phyloP scores from a whole-genome alignment of 2,329 filamentous ascomycete genomes.

The Teratosphaeria destructans region DNA sequence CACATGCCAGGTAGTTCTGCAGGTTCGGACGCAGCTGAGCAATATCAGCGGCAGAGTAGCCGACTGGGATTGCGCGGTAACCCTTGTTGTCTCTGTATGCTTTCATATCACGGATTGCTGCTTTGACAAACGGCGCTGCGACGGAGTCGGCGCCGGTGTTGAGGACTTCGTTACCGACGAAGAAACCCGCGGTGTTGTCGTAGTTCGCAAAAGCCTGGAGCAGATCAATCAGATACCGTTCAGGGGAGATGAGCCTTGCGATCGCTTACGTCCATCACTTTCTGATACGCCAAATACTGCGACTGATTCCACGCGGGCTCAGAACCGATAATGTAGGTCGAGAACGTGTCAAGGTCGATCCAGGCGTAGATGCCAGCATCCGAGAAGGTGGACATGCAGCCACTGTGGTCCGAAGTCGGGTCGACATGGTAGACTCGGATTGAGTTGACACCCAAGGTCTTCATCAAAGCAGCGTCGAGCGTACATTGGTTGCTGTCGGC shows the following conservation, averaged over 20 bases:
- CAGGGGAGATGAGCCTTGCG: background rate
- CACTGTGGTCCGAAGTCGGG: conserved; percentile 56
- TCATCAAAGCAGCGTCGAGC: conserved; percentile 67
- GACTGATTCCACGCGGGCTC: conserved; percentile 60
- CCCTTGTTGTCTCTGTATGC: conserved; percentile 63
- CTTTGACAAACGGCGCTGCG: conserved; percentile 74
- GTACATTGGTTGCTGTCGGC: conserved; percentile 64
- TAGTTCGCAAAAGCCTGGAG: conserved; percentile 52
- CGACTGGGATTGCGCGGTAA: conserved; percentile 73
- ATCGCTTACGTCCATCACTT: conserved; percentile 58
- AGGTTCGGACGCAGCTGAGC: conserved; percentile 55
- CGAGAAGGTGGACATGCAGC: conserved; percentile 71
- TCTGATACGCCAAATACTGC: conserved; percentile 57
- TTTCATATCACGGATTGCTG: conserved; percentile 72
- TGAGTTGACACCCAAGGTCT: conserved; percentile 67
- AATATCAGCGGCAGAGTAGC: conserved; percentile 82
- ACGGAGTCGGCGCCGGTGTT: conserved; percentile 46
- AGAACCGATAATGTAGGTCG: conserved; percentile 47
- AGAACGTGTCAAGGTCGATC: conserved; percentile 70
- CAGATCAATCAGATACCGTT: background rate
- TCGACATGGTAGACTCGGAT: conserved; percentile 88
- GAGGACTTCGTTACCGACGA: conserved; percentile 80
- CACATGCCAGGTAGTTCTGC: conserved; percentile 70
- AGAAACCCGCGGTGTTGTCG: conserved; percentile 73
- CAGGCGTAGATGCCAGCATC: conserved; percentile 76